Evolutionary conservation across 345 rosid genomes (phyloP).

Genomic region (Eucalyptus viminalis): DNA sequence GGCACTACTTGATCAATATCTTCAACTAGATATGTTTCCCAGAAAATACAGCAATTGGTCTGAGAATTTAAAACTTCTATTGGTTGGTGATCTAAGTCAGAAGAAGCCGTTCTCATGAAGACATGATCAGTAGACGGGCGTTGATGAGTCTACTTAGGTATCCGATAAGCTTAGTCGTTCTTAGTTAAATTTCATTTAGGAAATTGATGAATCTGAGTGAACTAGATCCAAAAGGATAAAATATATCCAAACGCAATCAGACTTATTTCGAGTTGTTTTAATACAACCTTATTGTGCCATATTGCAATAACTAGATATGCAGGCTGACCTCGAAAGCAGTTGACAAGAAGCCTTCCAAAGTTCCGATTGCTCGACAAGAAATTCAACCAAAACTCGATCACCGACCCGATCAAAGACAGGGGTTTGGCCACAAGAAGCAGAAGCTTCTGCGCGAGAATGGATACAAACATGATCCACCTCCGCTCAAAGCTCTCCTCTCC

Average conservation of each 20-base stretch:
- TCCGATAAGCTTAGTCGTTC: background rate
- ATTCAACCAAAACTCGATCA: conserved; percentile 24
- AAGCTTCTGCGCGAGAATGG: conserved; percentile 28
- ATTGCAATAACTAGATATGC: background rate
- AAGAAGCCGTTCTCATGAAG: background rate
- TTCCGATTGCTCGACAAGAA: conserved; percentile 22
- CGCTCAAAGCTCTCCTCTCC: conserved; percentile 22
- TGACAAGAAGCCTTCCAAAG: conserved; percentile 11
- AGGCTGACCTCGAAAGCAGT: conserved; percentile 7
- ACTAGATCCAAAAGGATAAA: background rate
- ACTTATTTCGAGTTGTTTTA: background rate
- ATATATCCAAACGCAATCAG: background rate
- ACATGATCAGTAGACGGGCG: too few relatives aligned
- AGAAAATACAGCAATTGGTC: background rate
- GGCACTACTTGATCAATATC: background rate
- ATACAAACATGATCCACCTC: conserved; percentile 48
- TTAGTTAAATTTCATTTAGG: background rate
- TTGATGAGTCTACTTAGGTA: background rate
- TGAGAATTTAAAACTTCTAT: background rate
- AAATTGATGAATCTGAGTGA: background rate
- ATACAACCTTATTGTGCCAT: background rate
- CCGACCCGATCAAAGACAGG: conserved; percentile 25
- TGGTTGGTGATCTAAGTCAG: background rate
- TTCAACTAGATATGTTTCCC: background rate
- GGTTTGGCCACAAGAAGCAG: conserved; percentile 21